Conservation (phyloP, 2,329 filamentous ascomycete genomes). For the Monilinia fructigena region DNA sequence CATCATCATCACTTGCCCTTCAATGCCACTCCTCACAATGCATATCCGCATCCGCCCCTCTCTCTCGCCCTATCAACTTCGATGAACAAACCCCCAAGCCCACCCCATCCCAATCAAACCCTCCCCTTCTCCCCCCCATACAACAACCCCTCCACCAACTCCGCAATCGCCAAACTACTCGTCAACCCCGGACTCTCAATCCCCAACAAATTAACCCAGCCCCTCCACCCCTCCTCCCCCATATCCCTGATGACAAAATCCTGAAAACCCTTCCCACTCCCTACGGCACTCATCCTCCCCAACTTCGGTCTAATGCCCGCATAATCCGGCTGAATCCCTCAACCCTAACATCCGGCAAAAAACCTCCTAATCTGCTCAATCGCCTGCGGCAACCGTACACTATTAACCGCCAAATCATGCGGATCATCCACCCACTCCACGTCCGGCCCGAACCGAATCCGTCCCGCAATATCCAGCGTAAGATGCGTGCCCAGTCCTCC, state of each 20-base stretch:
- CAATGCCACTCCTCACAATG: no score
- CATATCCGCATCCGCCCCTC: no score
- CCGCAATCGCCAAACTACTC: slow-evolving; percentile 79
- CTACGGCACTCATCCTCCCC: slow-evolving; percentile 56
- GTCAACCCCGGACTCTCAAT: slow-evolving; percentile 95
- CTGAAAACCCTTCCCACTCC: slow-evolving; percentile 65
- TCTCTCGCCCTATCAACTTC: no score
- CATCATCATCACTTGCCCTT: no score
- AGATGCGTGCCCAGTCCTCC: slow-evolving; percentile 90
- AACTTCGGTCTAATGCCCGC: slow-evolving; percentile 91
- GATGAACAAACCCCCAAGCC: no score
- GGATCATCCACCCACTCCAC: slow-evolving; percentile 85
- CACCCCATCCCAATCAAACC: not conserved
- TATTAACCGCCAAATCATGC: slow-evolving; percentile 66
- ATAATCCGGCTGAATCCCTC: slow-evolving; percentile 73
- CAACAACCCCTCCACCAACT: slow-evolving; percentile 59
- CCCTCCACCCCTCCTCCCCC: slow-evolving; percentile 72
- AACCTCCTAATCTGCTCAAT: slow-evolving; percentile 75
- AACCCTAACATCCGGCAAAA: slow-evolving; percentile 68
- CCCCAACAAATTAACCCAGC: slow-evolving; percentile 86
- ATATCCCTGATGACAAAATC: slow-evolving; percentile 72
- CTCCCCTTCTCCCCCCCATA: slow-evolving; percentile 30
- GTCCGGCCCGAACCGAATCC: slow-evolving; percentile 89
- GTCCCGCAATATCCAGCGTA: slow-evolving; percentile 81
- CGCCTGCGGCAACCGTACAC: slow-evolving; percentile 61